phyloP scores from a whole-genome alignment of 2,329 filamentous ascomycete genomes.

The Trichoderma endophyticum region DNA sequence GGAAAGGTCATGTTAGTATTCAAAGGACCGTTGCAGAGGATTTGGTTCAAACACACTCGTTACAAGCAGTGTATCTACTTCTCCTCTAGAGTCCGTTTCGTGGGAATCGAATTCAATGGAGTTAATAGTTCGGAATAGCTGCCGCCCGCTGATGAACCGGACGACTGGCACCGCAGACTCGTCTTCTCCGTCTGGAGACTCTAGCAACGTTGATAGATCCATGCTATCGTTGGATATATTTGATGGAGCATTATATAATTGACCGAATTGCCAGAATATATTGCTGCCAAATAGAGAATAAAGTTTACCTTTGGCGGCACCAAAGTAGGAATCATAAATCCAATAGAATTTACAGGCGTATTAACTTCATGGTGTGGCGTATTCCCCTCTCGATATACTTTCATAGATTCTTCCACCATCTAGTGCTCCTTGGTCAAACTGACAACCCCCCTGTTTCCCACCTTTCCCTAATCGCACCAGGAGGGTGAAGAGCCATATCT shows the following conservation, averaged over 20 bases:
- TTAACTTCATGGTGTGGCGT: not conserved
- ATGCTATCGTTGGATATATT: not conserved
- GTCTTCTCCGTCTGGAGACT: not conserved
- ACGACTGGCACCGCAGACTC: not conserved
- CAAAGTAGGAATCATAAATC: not conserved
- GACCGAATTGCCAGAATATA: not conserved
- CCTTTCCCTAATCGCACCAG: not conserved
- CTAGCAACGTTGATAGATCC: not conserved
- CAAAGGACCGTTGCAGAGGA: not conserved
- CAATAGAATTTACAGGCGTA: not conserved
- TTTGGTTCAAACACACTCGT: not conserved
- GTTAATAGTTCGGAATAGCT: not conserved
- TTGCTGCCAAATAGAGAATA: not conserved
- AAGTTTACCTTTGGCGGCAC: not conserved
- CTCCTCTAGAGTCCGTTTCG: not conserved
- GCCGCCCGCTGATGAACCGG: not conserved
- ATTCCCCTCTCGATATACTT: not conserved
- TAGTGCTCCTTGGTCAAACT: too few species aligned
- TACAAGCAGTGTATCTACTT: not conserved
- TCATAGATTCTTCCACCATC: not conserved
- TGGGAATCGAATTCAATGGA: not conserved
- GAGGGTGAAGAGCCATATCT: not conserved
- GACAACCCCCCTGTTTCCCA: not conserved
- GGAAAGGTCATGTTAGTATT: not conserved
- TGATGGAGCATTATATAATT: not conserved